A percentile compares a stretch with the other conserved stretches of the same genome.
phyloP scores from a whole-genome alignment of 768 basidiomycete genomes.

The Tulasnella sp. region DNA sequence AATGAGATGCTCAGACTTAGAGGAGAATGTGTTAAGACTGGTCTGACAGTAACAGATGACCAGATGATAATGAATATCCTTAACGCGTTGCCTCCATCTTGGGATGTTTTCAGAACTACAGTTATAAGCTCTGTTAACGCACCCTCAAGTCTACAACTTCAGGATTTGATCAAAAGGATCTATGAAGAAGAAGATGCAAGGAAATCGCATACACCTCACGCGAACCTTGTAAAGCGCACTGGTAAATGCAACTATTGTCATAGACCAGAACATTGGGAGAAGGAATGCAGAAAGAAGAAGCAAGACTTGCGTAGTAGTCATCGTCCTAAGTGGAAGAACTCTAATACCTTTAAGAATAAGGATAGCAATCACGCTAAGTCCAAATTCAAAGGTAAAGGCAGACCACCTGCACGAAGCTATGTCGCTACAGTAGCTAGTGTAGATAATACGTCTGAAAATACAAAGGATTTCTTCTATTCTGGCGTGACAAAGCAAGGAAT shows the following conservation, averaged over 20 bases:
- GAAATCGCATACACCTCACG: not conserved
- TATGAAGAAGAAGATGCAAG: not conserved
- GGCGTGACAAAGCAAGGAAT: too few species aligned
- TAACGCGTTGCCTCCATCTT: not conserved
- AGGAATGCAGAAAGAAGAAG: not conserved
- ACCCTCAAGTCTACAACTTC: too few species aligned
- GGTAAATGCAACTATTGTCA: not conserved
- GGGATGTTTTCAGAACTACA: not conserved
- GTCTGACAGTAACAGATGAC: not conserved
- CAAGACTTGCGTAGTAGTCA: not conserved
- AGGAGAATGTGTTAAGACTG: not conserved
- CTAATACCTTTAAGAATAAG: not conserved
- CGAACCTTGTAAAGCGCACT: not conserved
- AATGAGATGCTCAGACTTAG: not conserved
- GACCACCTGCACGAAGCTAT: not conserved
- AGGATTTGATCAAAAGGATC: not conserved
- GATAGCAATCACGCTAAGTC: not conserved
- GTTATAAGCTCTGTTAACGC: not conserved
- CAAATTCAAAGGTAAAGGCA: not conserved
- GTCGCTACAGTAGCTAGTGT: too few species aligned
- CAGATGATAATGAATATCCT: not conserved
- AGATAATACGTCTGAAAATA: too few species aligned
- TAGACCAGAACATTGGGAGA: not conserved
- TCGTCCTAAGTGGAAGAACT: not conserved
- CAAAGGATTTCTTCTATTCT: too few species aligned